These are phyloP conservation scores for Nicotiana undulata DNA, from an alignment of 257 asterid species.

Conservation along the genomic window DNA sequence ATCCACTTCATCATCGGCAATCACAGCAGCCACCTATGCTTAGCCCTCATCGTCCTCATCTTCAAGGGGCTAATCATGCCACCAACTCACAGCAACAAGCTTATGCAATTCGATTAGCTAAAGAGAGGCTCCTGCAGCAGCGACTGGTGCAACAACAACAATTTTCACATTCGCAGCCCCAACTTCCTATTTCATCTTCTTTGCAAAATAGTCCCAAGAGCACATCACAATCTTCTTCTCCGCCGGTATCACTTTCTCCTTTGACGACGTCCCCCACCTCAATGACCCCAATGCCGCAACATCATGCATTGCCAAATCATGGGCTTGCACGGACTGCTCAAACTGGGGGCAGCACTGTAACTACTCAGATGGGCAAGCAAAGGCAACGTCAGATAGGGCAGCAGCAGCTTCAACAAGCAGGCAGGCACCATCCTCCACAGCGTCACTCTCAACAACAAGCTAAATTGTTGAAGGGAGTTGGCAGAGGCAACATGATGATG, in stretches of 20 bases:
- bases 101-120: slow-evolving; percentile 64
- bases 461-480: slow-evolving; percentile 64
- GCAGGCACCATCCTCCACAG: slow-evolving; percentile 49
- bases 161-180: slow-evolving; percentile 54
- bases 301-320: slow-evolving; percentile 47
- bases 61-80: slow-evolving; percentile 65
- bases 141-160: slow-evolving; percentile 48
- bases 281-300: slow-evolving; percentile 43
- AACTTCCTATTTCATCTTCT: slow-evolving; percentile 56
- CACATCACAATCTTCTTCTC: slow-evolving; percentile 44
- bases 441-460: slow-evolving; percentile 57
- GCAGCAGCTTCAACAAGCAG: slow-evolving; percentile 38
- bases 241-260: slow-evolving; percentile 45
- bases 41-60: slow-evolving; percentile 31
- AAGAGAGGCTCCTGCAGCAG: slow-evolving; percentile 68
- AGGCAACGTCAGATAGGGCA: slow-evolving; percentile 34
- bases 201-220: slow-evolving; percentile 46
- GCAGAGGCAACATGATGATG: slow-evolving; percentile 50
- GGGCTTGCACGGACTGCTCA: slow-evolving; percentile 53
- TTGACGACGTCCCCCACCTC: slow-evolving; percentile 43
- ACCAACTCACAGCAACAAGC: slow-evolving; percentile 66
- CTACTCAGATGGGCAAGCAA: slow-evolving; percentile 48
- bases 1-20: slow-evolving; percentile 34
- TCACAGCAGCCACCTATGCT: slow-evolving; percentile 34
- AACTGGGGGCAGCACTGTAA: slow-evolving; percentile 37